Conservation (phyloP, 2,329 filamentous ascomycete genomes). For the Curvularia lunata region DNA sequence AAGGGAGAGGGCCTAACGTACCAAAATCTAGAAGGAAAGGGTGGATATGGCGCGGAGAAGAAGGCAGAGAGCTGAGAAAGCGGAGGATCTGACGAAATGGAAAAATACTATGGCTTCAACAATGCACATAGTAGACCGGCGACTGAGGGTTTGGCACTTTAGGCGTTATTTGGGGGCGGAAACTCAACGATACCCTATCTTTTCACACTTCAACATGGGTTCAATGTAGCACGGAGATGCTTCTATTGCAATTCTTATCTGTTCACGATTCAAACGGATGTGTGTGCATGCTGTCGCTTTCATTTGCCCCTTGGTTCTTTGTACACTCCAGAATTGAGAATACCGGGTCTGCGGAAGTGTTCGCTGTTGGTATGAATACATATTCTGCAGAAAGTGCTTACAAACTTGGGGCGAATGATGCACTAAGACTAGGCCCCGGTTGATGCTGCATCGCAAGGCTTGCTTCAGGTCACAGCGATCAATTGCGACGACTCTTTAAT, state of each 20-base stretch:
- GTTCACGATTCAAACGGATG: not conserved
- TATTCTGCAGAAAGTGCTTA: too few relatives aligned
- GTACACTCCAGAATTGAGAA: too few relatives aligned
- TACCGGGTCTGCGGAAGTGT: too few relatives aligned
- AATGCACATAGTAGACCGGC: constrained; percentile 18
- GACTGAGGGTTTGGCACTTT: constrained; percentile 16
- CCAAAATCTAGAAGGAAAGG: constrained; percentile 62
- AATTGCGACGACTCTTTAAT: not conserved
- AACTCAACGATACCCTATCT: constrained; percentile 48
- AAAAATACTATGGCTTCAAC: constrained; percentile 34
- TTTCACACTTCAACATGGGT: constrained; percentile 5
- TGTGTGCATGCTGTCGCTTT: not conserved
- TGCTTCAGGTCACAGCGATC: not conserved
- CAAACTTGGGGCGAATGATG: too few relatives aligned
- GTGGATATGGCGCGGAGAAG: constrained; percentile 69
- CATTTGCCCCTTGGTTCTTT: too few relatives aligned
- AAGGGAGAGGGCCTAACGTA: constrained; percentile 71
- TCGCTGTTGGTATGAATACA: too few relatives aligned
- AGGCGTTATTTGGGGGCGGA: constrained; percentile 30
- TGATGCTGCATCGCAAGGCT: too few relatives aligned
- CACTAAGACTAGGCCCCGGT: too few relatives aligned
- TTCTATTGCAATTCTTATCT: not conserved
- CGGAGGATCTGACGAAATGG: not conserved
- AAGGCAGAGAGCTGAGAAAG: constrained; percentile 18
- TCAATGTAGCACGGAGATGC: not conserved